Percentiles rank a stretch among this genome's conserved stretches.
phyloP scores from a whole-genome alignment of 805 yeast genomes.

The Sporopachydermia lactativora region DNA sequence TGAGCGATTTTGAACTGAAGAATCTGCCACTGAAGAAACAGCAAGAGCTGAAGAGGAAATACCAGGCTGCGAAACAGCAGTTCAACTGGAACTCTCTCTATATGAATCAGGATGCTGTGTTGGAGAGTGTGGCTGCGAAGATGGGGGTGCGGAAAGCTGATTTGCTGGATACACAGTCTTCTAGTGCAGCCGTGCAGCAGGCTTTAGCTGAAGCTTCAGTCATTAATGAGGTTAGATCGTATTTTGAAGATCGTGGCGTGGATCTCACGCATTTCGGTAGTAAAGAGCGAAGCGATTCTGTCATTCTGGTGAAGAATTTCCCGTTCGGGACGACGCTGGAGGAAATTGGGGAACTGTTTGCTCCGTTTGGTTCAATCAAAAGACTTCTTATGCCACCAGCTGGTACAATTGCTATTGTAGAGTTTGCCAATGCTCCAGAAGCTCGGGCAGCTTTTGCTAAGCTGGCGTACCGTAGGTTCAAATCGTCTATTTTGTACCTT shows the following conservation, averaged over 20 bases:
- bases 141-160: slow-evolving; percentile 76
- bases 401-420: slow-evolving; percentile 90
- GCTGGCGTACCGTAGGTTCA: slow-evolving; percentile 76
- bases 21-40: slow-evolving; percentile 90
- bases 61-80: slow-evolving; percentile 71
- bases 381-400: slow-evolving; percentile 89
- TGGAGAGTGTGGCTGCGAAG: slow-evolving; percentile 76
- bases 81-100: slow-evolving; percentile 93
- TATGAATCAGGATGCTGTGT: slow-evolving; percentile 82
- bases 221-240: slow-evolving; percentile 78
- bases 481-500: slow-evolving; percentile 72
- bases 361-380: slow-evolving; percentile 65
- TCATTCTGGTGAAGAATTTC: slow-evolving; percentile 78
- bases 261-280: slow-evolving; percentile 59
- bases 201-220: slow-evolving; percentile 97
- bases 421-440: slow-evolving; percentile 65
- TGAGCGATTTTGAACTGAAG: slow-evolving; percentile 84
- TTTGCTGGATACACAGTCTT: slow-evolving; percentile 73
- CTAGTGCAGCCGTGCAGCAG: slow-evolving; percentile 86
- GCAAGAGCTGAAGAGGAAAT: slow-evolving; percentile 67
- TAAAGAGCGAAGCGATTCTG: slow-evolving; percentile 62
- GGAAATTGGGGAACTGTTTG: slow-evolving; percentile 72
- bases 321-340: slow-evolving; percentile 74
- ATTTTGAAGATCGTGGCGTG: slow-evolving; percentile 74
- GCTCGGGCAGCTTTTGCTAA: slow-evolving; percentile 87